Evolutionary conservation across 2,329 filamentous ascomycete species (phyloP), one percentile per base, ranked within the genome.

Genomic region (Podosphaera fusca): DNA sequence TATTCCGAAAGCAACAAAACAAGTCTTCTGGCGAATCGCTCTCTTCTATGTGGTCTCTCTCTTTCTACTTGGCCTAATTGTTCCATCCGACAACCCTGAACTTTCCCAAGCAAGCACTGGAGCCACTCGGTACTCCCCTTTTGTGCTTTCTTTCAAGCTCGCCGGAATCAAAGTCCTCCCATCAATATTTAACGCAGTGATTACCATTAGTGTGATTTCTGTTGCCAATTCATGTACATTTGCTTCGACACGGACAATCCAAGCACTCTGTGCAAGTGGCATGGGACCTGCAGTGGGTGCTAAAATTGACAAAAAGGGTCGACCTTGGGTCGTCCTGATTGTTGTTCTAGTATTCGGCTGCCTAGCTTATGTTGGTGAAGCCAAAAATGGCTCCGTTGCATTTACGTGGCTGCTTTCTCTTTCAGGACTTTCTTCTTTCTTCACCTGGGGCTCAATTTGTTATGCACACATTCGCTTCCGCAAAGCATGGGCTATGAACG

Each of bases 191-290:
- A 96, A 96, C 70, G 81, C 81, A 33, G 87, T 95, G 61, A 95
- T 96, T 68, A 81, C 95, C 67, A 80, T 94, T 59, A 84, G 87
- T 31, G 88, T 95, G 34, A 73, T 95, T 34, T 94, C 87, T 0
- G 89, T 95, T 60, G 88, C 88, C 57, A 95, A 95, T 70, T 90
- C 86, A 8, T 84, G 87, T 62, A 85, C 95, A 58, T 96, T 94
- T 65, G 90, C 87, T 50, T 89, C 87, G 29, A 92, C 87, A 1
- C 83, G 90, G 63, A 95, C 89, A 2, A 79, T 96, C 4, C 87
- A 88, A 49, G 89, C 89, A 9, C 78, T 95, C 1, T 88, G 88
- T 50, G 88, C 95, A 67, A 85, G 92, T 68, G 78, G 81, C 57
- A 87, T 94, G 68, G 88, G 86, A 0, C 88, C 89, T 9, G 75